A percentile compares a stretch with the other conserved stretches of the same genome.
Conservation (phyloP, 1,139 yeast species). For the Nakaseomyces kungkrabaensis region DNA sequence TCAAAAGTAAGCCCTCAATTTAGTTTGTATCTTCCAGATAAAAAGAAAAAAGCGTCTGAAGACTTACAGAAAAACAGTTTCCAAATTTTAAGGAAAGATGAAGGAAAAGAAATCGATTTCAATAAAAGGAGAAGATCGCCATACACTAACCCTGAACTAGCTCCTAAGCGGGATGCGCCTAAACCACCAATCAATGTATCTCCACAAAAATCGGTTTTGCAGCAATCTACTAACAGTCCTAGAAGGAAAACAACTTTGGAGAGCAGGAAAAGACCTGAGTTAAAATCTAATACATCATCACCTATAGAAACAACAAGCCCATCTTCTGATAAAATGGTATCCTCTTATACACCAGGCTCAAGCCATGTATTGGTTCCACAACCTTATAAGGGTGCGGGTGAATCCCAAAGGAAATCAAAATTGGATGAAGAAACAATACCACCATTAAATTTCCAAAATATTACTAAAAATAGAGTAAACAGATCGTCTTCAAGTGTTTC, state of each 20-base stretch:
- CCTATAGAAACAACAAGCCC: constrained; percentile 10
- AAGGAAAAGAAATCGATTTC: constrained; percentile 62
- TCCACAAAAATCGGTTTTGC: constrained; percentile 12
- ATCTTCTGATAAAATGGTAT: constrained; percentile 16
- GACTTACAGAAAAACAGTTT: constrained; percentile 33
- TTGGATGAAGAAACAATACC: constrained; percentile 12
- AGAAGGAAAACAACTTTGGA: constrained; percentile 13
- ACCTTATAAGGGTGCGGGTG: constrained; percentile 33
- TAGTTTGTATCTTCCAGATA: constrained; percentile 4
- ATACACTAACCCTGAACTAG: constrained; percentile 38
- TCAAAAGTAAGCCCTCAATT: constrained; percentile 9
- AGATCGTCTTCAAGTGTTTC: constrained; percentile 24
- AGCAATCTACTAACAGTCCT: constrained; percentile 7
- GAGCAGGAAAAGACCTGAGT: constrained; percentile 10
- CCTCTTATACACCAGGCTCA: constrained; percentile 35
- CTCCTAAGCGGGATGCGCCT: constrained; percentile 61
- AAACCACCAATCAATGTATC: constrained; percentile 43
- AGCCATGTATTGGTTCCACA: constrained; percentile 34
- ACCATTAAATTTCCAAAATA: constrained; percentile 6
- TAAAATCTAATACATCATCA: constrained; percentile 4
- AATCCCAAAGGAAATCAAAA: constrained; percentile 9
- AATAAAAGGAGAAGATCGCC: constrained; percentile 76
- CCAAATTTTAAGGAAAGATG: constrained; percentile 56
- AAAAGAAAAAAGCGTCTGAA: constrained; percentile 8
- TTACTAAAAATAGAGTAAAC: constrained; percentile 12